A percentile compares a stretch with the other conserved stretches of the same genome.
Conservation (phyloP, 345 rosid species). For the Salix brachista region DNA sequence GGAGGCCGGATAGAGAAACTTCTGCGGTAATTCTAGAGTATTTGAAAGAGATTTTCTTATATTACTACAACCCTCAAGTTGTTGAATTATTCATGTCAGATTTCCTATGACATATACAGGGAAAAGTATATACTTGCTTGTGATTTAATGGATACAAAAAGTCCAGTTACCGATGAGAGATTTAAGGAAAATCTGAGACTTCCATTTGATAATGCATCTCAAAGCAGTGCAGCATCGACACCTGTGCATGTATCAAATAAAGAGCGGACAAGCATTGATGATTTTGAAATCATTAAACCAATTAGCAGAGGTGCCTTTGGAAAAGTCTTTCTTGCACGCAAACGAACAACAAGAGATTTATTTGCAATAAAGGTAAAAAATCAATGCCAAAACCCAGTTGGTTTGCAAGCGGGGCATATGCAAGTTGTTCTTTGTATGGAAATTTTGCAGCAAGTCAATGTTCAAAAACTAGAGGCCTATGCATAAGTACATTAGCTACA, state of each 20-base stretch:
- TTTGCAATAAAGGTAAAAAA: conserved; percentile 75
- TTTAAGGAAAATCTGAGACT: conserved; percentile 38
- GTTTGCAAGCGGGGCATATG: too few species aligned
- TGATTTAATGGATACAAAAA: conserved; percentile 44
- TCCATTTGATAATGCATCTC: conserved; percentile 42
- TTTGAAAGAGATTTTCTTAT: conserved; percentile 7
- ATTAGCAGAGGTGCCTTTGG: conserved; percentile 85
- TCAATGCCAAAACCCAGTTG: not conserved
- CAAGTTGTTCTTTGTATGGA: too few species aligned
- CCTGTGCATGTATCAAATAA: conserved; percentile 46
- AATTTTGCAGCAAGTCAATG: too few species aligned
- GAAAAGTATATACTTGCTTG: conserved; percentile 68
- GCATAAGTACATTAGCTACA: too few species aligned
- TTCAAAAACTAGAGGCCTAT: too few species aligned
- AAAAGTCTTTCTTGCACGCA: conserved; percentile 82
- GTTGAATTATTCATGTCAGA: not conserved
- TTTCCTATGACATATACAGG: conserved; percentile 38
- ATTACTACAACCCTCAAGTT: conserved; percentile 3
- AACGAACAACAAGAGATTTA: conserved; percentile 75
- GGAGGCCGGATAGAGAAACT: conserved; percentile 73
- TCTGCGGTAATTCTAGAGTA: conserved; percentile 41
- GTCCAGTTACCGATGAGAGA: conserved; percentile 33
- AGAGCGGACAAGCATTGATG: conserved; percentile 73
- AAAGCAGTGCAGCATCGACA: conserved; percentile 41
- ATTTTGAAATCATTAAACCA: conserved; percentile 82